Conservation (phyloP, 345 rosid genomes). For the Rhizophora apiculata region DNA sequence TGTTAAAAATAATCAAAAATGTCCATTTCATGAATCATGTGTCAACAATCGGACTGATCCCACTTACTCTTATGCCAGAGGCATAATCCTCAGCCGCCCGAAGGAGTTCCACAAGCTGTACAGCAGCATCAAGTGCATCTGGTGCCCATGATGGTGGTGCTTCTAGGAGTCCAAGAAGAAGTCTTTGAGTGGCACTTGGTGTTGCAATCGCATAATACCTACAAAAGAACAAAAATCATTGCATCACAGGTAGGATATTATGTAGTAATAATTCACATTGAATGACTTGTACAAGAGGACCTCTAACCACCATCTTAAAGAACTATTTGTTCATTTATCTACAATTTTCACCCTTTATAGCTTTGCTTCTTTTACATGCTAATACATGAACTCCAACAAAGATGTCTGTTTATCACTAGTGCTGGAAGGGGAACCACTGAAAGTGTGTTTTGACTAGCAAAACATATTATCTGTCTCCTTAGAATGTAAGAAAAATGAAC, state of each 20-base stretch:
- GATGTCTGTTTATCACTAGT: background rate
- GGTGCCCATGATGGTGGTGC: constrained; percentile 99
- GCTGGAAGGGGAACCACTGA: background rate
- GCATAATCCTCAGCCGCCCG: constrained; percentile 98
- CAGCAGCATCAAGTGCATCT: constrained; percentile 99
- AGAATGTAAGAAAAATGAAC: constrained; percentile 2
- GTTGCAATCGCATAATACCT: constrained; percentile 97
- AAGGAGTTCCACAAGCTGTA: constrained; percentile 97
- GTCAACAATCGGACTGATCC: background rate
- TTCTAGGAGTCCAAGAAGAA: constrained; percentile 95
- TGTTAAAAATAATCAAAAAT: background rate
- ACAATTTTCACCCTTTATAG: background rate
- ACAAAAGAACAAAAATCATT: constrained; percentile 19
- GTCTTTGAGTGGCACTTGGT: constrained; percentile 97
- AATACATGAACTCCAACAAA: background rate
- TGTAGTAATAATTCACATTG: background rate
- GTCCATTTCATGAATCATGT: background rate
- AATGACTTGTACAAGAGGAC: background rate
- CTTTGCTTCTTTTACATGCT: background rate
- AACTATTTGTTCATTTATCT: constrained; percentile 3
- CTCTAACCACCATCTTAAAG: background rate
- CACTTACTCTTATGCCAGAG: constrained; percentile 85
- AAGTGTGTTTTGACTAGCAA: background rate
- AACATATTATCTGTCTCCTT: background rate
- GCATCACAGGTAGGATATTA: background rate